phyloP scores from a whole-genome alignment of 805 yeast species.

The Barnettozyma californica region DNA sequence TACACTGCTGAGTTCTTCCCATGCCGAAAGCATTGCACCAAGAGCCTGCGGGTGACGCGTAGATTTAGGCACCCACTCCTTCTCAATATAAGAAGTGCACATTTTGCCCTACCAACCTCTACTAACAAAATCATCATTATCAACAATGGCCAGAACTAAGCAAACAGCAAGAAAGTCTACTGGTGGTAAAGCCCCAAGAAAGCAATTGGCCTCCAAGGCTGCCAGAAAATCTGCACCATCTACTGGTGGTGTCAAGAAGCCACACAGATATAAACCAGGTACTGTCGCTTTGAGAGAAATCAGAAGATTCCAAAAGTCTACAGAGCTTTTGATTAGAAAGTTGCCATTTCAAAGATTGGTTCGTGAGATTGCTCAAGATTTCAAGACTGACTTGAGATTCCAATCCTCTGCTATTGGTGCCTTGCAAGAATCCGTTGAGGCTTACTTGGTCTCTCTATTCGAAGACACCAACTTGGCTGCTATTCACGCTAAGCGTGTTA shows the following conservation, averaged over 20 bases:
- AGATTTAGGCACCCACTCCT: neutral
- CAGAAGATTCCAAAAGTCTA: conserved; percentile 94
- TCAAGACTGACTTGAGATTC: conserved; percentile 90
- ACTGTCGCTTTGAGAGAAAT: conserved; percentile 95
- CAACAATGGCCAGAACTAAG: conserved; percentile 82
- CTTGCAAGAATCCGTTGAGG: conserved; percentile 97
- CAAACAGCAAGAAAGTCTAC: conserved; percentile 94
- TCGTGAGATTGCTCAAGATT: conserved; percentile 92
- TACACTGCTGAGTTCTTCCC: neutral
- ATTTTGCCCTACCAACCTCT: neutral
- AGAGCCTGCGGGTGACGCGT: neutral
- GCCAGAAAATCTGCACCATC: conserved; percentile 93
- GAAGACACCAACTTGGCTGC: conserved; percentile 99
- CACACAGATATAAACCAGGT: conserved; percentile 97
- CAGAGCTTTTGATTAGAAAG: conserved; percentile 92
- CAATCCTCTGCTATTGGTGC: conserved; percentile 98
- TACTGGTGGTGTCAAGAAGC: conserved; percentile 89
- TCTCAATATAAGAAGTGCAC: neutral
- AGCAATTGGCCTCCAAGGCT: conserved; percentile 86
- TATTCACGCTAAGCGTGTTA: conserved; percentile 97
- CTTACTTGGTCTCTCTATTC: conserved; percentile 90
- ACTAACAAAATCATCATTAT: conserved; percentile 13
- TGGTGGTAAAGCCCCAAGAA: conserved; percentile 96
- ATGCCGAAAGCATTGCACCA: neutral
- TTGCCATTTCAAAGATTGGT: conserved; percentile 97